Percentiles rank a stretch among this genome's conserved stretches.
Evolutionary conservation across 73 alveolate genomes (phyloP).

Genomic region (Urostyla sp.): DNA sequence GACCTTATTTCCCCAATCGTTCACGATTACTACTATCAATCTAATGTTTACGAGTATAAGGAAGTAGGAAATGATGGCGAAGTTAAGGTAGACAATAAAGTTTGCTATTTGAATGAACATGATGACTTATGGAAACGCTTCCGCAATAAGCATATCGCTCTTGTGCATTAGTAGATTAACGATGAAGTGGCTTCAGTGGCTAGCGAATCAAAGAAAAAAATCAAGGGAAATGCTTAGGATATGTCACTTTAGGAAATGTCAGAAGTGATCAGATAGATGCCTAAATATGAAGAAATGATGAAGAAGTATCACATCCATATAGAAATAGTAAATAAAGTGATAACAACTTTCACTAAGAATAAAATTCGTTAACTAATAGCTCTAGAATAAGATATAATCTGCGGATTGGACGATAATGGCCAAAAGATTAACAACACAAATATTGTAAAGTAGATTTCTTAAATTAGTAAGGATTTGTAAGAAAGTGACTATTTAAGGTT

Average conservation of each 20-base stretch:
- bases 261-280: slow-evolving; percentile 52
- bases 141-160: slow-evolving; percentile 62
- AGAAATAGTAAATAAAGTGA: slow-evolving; percentile 37
- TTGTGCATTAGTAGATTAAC: slow-evolving; percentile 43
- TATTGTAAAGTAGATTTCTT: slow-evolving; percentile 42
- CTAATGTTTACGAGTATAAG: slow-evolving; percentile 55
- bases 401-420: slow-evolving; percentile 63
- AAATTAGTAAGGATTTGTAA: slow-evolving; percentile 31
- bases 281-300: slow-evolving; percentile 65
- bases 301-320: slow-evolving; percentile 60
- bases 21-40: slow-evolving; percentile 65
- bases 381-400: slow-evolving; percentile 58
- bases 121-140: slow-evolving; percentile 68
- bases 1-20: slow-evolving; percentile 54
- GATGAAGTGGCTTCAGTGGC: slow-evolving; percentile 54
- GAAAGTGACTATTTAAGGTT: slow-evolving; percentile 51
- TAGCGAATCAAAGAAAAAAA: slow-evolving; percentile 32
- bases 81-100: slow-evolving; percentile 19
- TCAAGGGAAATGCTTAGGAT: slow-evolving; percentile 19
- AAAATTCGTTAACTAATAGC: slow-evolving; percentile 39
- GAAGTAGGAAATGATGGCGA: slow-evolving; percentile 27
- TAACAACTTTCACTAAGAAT: slow-evolving; percentile 13
- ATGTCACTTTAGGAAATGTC: slow-evolving; percentile 59
- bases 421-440: slow-evolving; percentile 52
- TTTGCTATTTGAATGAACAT: slow-evolving; percentile 39